Evolutionary conservation across 2,329 filamentous ascomycete genomes (phyloP).

Genomic region (Verticillium nonalfalfae): DNA sequence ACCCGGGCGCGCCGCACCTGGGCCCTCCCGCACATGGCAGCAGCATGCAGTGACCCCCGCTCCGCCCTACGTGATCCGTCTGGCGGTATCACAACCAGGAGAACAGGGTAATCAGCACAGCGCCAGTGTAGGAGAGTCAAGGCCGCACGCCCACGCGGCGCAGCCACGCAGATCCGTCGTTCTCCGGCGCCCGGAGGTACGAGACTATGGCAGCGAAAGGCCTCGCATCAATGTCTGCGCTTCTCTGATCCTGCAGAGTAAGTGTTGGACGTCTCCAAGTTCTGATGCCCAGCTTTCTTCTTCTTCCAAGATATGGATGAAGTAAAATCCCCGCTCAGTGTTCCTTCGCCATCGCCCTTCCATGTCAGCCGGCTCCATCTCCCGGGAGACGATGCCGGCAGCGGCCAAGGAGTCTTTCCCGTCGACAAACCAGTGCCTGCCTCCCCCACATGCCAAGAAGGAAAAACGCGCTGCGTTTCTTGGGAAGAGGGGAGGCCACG

Average conservation of each 20-base stretch:
- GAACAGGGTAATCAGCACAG: constrained; percentile 11
- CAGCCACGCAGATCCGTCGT: background rate
- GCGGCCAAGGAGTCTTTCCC: constrained; percentile 19
- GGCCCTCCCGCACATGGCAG: background rate
- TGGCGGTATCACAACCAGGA: constrained; percentile 7
- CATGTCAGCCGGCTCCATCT: constrained; percentile 10
- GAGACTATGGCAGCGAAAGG: constrained; percentile 7
- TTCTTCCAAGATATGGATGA: constrained; percentile 13
- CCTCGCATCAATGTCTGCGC: constrained; percentile 13
- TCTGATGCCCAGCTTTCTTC: constrained; percentile 18
- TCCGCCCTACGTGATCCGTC: constrained; percentile 4
- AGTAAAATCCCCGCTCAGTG: constrained; percentile 13
- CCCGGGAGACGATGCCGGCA: constrained; percentile 11
- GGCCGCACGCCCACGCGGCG: background rate
- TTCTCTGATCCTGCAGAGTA: constrained; percentile 23
- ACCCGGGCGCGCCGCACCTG: background rate
- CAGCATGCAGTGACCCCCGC: constrained; percentile 10
- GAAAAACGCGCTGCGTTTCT: constrained; percentile 29
- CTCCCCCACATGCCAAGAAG: constrained; percentile 15
- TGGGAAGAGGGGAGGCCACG: constrained; percentile 19
- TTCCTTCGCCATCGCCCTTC: constrained; percentile 18
- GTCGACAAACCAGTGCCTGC: constrained; percentile 39
- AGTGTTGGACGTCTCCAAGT: constrained; percentile 2
- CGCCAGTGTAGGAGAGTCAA: constrained; percentile 1
- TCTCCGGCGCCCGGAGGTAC: constrained; percentile 2